These are phyloP conservation scores for Elongisporangium prolatum DNA, from an alignment of 352 stramenopile species.

Conservation along the genomic window DNA sequence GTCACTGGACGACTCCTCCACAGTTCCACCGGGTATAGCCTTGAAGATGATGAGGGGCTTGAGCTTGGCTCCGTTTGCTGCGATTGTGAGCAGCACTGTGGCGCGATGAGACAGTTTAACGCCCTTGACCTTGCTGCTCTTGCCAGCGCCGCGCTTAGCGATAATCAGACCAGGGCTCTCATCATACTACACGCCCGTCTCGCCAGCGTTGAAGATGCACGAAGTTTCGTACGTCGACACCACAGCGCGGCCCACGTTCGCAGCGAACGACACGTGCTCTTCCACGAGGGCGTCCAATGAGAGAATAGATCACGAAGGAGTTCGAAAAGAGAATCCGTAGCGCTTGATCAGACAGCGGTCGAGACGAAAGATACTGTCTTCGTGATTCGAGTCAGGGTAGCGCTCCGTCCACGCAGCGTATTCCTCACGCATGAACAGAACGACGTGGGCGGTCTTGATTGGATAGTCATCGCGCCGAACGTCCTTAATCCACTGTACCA, in stretches of 20 bases:
- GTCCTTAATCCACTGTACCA: constrained; percentile 21
- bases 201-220: constrained; percentile 15
- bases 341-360: constrained; percentile 7
- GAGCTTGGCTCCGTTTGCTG: constrained; percentile 13
- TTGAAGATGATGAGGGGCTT: constrained; percentile 15
- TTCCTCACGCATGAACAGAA: constrained; percentile 14
- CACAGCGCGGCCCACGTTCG: neutral
- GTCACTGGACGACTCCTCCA: constrained; percentile 3
- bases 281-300: constrained; percentile 5
- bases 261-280: constrained; percentile 10
- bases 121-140: constrained; percentile 2
- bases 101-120: no score
- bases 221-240: constrained; percentile 5
- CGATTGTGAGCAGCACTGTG: constrained; percentile 11
- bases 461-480: constrained; percentile 17
- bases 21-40: constrained; percentile 7
- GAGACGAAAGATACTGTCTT: neutral
- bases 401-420: constrained; percentile 7
- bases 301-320: constrained; percentile 10
- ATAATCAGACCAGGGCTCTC: neutral
- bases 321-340: constrained; percentile 16
- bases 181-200: constrained; percentile 10
- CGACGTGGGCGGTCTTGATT: constrained; percentile 13
- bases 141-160: constrained; percentile 5
- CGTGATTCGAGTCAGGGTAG: neutral